Percentiles rank a stretch among this genome's conserved stretches.
Evolutionary conservation across 768 basidiomycete species (phyloP).

Genomic region (Boletales sp.): DNA sequence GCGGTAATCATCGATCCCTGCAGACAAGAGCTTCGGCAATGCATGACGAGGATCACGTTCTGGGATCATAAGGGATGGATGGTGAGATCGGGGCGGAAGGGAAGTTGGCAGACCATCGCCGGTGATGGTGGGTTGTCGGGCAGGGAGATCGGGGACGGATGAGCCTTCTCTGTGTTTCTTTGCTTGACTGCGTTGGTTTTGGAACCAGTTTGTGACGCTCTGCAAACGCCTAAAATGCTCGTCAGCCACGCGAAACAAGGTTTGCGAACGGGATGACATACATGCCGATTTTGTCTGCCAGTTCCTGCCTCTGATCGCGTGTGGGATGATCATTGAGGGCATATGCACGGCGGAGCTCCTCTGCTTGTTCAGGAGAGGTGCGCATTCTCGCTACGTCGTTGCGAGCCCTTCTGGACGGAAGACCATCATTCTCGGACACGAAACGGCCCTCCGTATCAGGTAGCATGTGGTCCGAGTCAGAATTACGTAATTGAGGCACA

Average conservation of each 20-base stretch:
- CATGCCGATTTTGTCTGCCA: slow-evolving; percentile 74
- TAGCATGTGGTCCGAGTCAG: slow-evolving; percentile 48
- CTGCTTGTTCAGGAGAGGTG: slow-evolving; percentile 60
- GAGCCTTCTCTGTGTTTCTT: slow-evolving; percentile 65
- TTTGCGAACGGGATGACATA: slow-evolving; percentile 38
- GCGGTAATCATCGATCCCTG: slow-evolving; percentile 15
- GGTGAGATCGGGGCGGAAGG: slow-evolving; percentile 28
- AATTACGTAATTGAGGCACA: slow-evolving; percentile 28
- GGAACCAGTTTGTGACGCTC: slow-evolving; percentile 84
- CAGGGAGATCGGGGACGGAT: slow-evolving; percentile 21
- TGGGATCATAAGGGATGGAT: slow-evolving; percentile 26
- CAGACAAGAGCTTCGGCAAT: slow-evolving; percentile 10
- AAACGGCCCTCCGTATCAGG: slow-evolving; percentile 50
- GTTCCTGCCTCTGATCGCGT: slow-evolving; percentile 59
- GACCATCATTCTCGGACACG: slow-evolving; percentile 48
- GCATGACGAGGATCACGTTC: slow-evolving; percentile 16
- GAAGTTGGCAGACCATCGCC: slow-evolving; percentile 8
- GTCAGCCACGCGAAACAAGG: slow-evolving; percentile 21
- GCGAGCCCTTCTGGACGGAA: slow-evolving; percentile 29
- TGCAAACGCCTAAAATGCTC: slow-evolving; percentile 61
- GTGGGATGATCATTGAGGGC: slow-evolving; percentile 63
- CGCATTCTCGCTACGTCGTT: slow-evolving; percentile 46
- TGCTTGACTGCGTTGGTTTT: slow-evolving; percentile 77
- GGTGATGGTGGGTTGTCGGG: slow-evolving; percentile 14
- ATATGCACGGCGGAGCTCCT: slow-evolving; percentile 67